These are phyloP conservation scores for Pharus latifolius DNA, from an alignment of 176 grass and related monocot genomes.

Conservation along the genomic window DNA sequence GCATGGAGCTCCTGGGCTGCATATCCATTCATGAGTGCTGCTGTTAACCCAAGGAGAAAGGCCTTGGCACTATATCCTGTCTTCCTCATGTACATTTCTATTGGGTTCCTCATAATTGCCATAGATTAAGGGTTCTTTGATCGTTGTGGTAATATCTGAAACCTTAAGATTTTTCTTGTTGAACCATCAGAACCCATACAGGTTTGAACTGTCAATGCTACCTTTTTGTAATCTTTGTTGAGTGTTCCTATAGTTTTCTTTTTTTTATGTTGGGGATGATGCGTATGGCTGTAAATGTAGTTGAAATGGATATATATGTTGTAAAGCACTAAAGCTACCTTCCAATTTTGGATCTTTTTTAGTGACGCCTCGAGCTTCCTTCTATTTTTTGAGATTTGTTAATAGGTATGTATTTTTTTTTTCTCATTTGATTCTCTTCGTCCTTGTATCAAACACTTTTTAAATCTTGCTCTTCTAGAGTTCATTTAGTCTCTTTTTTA, in stretches of 20 bases:
- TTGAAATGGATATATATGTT: neutral
- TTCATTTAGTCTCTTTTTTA: too few relatives aligned
- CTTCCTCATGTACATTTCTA: constrained; percentile 92
- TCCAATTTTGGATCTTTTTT: neutral
- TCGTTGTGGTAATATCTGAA: neutral
- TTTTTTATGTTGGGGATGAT: neutral
- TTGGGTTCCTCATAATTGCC: constrained; percentile 72
- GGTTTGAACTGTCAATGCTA: neutral
- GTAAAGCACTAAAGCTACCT: constrained; percentile 7
- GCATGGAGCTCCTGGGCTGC: constrained; percentile 97
- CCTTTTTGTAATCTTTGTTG: neutral
- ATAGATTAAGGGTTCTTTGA: constrained; percentile 31
- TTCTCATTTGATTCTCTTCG: too few relatives aligned
- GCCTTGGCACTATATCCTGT: constrained; percentile 87
- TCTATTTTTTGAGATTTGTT: too few relatives aligned
- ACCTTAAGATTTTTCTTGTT: neutral
- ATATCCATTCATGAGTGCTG: constrained; percentile 86
- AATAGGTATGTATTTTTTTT: too few relatives aligned
- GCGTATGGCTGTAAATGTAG: neutral
- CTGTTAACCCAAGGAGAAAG: constrained; percentile 81
- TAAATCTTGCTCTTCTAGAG: too few relatives aligned
- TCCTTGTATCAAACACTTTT: too few relatives aligned
- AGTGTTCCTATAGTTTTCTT: neutral
- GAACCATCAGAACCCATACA: neutral
- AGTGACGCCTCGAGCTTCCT: too few relatives aligned